Conservation (phyloP, 352 stramenopile genomes). For the Globisporangium okanoganense region DNA sequence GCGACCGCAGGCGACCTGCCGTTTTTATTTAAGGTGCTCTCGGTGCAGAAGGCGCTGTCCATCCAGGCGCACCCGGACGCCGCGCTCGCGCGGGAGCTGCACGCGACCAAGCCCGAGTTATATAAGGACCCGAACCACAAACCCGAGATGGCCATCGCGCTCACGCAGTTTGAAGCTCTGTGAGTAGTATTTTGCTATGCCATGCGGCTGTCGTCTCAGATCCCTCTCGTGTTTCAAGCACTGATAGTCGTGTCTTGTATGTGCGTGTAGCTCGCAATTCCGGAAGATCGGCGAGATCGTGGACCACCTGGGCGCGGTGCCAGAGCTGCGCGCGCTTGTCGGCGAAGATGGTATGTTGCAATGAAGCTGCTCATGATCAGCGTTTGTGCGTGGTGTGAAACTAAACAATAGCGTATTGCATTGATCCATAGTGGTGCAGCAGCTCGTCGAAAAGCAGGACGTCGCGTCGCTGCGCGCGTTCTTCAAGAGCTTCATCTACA, state of each 20-base stretch:
- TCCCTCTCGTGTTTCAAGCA: too few species aligned
- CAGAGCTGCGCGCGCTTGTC: constrained; percentile 72
- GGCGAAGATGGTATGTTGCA: constrained; percentile 13
- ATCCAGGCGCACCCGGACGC: constrained; percentile 95
- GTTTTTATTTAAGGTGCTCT: constrained; percentile 99
- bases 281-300: constrained; percentile 85
- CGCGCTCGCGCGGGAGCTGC: constrained; percentile 70
- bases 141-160: constrained; percentile 98
- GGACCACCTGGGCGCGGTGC: constrained; percentile 63
- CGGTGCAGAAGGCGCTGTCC: constrained; percentile 95
- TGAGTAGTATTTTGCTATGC: constrained; percentile 24
- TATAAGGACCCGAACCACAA: constrained; percentile 99
- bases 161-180: constrained; percentile 96
- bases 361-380: background rate
- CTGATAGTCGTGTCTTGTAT: background rate
- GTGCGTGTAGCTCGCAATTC: constrained; percentile 77
- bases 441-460: constrained; percentile 35
- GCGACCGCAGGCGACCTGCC: constrained; percentile 80
- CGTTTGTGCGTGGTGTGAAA: background rate
- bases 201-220: background rate
- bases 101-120: constrained; percentile 83
- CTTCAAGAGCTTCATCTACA: constrained; percentile 80
- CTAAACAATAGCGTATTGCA: background rate
- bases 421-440: constrained; percentile 23
- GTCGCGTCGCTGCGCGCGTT: constrained; percentile 51